Percentiles rank a stretch among this genome's conserved stretches.
These are phyloP conservation scores for Calonectria montana DNA, from an alignment of 2,329 filamentous ascomycete genomes.

Conservation along the genomic window DNA sequence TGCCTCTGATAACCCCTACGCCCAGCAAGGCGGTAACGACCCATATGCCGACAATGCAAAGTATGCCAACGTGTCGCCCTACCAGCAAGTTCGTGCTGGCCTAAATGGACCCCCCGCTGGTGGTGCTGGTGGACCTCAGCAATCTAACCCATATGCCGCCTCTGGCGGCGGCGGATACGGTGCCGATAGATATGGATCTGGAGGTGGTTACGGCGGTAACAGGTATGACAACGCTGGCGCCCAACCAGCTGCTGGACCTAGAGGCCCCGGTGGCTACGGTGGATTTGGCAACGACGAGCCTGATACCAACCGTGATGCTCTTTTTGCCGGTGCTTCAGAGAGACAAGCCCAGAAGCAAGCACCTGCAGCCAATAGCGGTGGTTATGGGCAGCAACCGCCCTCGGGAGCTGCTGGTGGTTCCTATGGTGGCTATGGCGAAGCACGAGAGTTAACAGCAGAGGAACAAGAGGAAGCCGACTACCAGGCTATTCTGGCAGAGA, in stretches of 20 bases:
- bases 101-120: conserved; percentile 44
- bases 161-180: conserved; percentile 60
- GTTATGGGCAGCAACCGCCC: conserved; percentile 38
- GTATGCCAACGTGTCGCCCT: conserved; percentile 58
- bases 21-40: conserved; percentile 61
- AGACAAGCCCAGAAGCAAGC: conserved; percentile 57
- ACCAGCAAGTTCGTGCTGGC: conserved; percentile 56
- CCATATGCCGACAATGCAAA: conserved; percentile 64
- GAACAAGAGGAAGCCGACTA: conserved; percentile 80
- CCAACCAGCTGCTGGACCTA: conserved; percentile 46
- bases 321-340: conserved; percentile 69
- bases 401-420: conserved; percentile 41
- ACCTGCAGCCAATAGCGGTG: conserved; percentile 28
- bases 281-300: conserved; percentile 62
- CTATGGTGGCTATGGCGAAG: conserved; percentile 71
- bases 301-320: conserved; percentile 69
- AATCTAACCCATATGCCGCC: conserved; percentile 34
- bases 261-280: conserved; percentile 70
- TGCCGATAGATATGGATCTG: conserved; percentile 63
- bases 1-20: conserved; percentile 67
- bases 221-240: conserved; percentile 59
- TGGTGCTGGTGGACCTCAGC: conserved; percentile 47
- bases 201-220: conserved; percentile 63
- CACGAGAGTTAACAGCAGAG: conserved; percentile 85
- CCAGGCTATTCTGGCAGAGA: conserved; percentile 64